These are phyloP conservation scores for Tricholoma matsutake DNA, from an alignment of 768 basidiomycete genomes.

Conservation along the genomic window DNA sequence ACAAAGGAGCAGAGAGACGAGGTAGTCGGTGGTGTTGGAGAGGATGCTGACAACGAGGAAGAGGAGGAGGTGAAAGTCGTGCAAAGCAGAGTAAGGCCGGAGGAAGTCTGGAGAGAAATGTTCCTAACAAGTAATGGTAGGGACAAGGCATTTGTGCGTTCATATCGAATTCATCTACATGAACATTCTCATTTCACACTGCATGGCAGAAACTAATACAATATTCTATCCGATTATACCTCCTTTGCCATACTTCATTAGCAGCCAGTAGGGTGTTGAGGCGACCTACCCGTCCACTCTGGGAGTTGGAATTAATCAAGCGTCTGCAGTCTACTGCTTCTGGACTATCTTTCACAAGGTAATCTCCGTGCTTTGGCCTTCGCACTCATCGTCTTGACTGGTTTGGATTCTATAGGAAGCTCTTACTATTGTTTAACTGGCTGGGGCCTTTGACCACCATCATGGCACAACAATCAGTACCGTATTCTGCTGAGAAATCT, in stretches of 20 bases:
- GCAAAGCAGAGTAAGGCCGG: slow-evolving; percentile 47
- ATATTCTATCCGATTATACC: slow-evolving; percentile 73
- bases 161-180: background rate
- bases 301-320: slow-evolving; percentile 54
- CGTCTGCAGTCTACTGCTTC: slow-evolving; percentile 61
- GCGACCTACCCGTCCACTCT: slow-evolving; percentile 41
- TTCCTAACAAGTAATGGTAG: slow-evolving; percentile 74
- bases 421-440: slow-evolving; percentile 84
- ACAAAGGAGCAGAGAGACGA: slow-evolving; percentile 39
- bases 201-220: slow-evolving; percentile 75
- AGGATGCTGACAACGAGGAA: slow-evolving; percentile 40
- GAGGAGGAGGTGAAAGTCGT: slow-evolving; percentile 41
- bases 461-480: slow-evolving; percentile 64
- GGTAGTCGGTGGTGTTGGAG: slow-evolving; percentile 31
- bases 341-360: slow-evolving; percentile 78
- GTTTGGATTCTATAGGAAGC: slow-evolving; percentile 63
- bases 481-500: slow-evolving; percentile 50
- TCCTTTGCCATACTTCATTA: slow-evolving; percentile 63
- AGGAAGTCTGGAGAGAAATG: slow-evolving; percentile 81
- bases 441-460: slow-evolving; percentile 69
- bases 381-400: slow-evolving; percentile 4
- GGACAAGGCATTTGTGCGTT: slow-evolving; percentile 81
- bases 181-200: slow-evolving; percentile 1
- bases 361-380: background rate
- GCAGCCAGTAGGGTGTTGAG: slow-evolving; percentile 46